These are phyloP conservation scores for Colletotrichum limetticola DNA, from an alignment of 2,329 filamentous ascomycete species.

Conservation along the genomic window DNA sequence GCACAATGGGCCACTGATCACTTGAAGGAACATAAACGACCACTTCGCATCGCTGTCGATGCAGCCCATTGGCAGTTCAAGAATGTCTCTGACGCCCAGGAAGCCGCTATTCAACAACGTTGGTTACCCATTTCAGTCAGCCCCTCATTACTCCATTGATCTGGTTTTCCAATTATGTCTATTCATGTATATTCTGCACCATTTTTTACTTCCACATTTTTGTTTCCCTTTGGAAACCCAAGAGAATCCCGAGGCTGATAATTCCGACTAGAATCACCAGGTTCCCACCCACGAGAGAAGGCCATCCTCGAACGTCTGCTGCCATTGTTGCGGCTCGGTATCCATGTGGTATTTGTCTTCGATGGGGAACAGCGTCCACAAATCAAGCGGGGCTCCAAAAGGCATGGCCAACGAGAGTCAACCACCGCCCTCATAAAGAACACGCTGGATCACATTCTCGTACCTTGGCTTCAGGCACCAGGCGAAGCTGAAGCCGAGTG, in stretches of 20 bases:
- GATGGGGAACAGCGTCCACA: constrained; percentile 56
- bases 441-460: constrained; percentile 48
- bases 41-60: constrained; percentile 1
- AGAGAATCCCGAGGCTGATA: neutral
- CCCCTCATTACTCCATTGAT: neutral
- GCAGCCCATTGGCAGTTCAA: constrained; percentile 17
- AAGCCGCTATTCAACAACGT: neutral
- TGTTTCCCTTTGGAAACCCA: too few species aligned
- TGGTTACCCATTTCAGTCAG: too few species aligned
- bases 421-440: constrained; percentile 42
- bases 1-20: constrained; percentile 4
- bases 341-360: constrained; percentile 65
- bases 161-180: neutral
- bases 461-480: constrained; percentile 55
- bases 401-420: neutral
- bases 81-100: neutral
- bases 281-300: neutral
- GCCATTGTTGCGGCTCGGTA: constrained; percentile 57
- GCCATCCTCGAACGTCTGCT: constrained; percentile 6
- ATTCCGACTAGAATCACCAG: neutral
- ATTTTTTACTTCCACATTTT: neutral
- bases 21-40: neutral
- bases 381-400: neutral
- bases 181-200: neutral
- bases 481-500: constrained; percentile 61